Evolutionary conservation across 2,329 filamentous ascomycete species (phyloP).

Genomic region (Thelonectria blattea): DNA sequence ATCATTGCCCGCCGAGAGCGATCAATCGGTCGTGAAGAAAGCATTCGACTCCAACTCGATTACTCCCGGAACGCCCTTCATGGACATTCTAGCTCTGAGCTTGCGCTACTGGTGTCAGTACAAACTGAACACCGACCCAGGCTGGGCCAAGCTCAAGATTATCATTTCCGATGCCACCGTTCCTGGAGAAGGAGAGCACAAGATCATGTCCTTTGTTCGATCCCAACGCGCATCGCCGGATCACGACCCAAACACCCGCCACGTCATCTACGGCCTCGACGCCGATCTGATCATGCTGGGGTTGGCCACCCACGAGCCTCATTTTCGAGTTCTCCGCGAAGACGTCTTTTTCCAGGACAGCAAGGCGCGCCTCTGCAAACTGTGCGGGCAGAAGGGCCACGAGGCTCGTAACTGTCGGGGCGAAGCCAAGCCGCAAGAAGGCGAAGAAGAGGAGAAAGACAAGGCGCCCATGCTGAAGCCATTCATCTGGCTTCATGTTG

Average conservation of each 20-base stretch:
- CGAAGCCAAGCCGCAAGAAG: conserved; percentile 76
- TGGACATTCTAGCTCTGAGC: conserved; percentile 91
- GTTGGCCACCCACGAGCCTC: conserved; percentile 93
- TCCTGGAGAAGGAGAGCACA: conserved; percentile 97
- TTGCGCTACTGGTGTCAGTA: conserved; percentile 97
- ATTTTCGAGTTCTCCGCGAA: conserved; percentile 94
- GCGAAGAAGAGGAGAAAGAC: conserved; percentile 83
- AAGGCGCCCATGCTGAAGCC: conserved; percentile 77
- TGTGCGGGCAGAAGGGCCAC: conserved; percentile 93
- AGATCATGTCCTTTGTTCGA: conserved; percentile 98
- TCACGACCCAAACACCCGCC: conserved; percentile 94
- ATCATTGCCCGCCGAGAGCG: conserved; percentile 63
- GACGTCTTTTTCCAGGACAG: conserved; percentile 94
- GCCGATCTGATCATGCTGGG: conserved; percentile 99
- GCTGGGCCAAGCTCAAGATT: conserved; percentile 94
- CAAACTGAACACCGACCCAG: conserved; percentile 95
- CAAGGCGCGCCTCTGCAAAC: conserved; percentile 79
- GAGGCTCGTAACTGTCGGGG: conserved; percentile 86
- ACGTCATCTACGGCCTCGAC: conserved; percentile 97
- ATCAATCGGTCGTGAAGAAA: conserved; percentile 75
- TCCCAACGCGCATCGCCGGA: conserved; percentile 90
- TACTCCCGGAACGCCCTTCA: conserved; percentile 96
- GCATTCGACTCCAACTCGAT: conserved; percentile 90
- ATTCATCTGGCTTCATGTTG: conserved; percentile 98
- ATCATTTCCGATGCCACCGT: conserved; percentile 99